These are phyloP conservation scores for Mycena chlorophos DNA, from an alignment of 768 basidiomycete genomes.

Conservation along the genomic window DNA sequence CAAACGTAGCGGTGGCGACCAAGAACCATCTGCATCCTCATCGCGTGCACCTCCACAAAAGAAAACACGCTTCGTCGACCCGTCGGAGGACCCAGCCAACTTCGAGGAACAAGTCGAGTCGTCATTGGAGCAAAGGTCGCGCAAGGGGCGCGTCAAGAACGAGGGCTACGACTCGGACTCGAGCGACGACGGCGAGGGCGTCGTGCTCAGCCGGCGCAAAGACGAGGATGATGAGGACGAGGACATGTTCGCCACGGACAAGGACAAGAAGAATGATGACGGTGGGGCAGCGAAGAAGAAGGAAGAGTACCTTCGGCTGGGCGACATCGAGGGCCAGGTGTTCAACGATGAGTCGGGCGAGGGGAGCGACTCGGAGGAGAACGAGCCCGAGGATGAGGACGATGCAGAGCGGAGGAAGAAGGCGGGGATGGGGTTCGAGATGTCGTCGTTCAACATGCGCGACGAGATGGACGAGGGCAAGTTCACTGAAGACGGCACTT, in stretches of 20 bases:
- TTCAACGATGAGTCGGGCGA: slow-evolving; percentile 58
- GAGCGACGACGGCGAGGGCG: slow-evolving; percentile 92
- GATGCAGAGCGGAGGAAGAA: slow-evolving; percentile 74
- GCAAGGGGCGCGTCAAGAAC: slow-evolving; percentile 75
- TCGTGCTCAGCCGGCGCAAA: slow-evolving; percentile 78
- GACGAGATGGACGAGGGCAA: slow-evolving; percentile 98
- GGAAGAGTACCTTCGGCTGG: slow-evolving; percentile 77
- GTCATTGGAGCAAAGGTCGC: slow-evolving; percentile 66
- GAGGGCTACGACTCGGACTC: slow-evolving; percentile 94
- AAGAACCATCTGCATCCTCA: slow-evolving; percentile 28
- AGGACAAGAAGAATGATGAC: slow-evolving; percentile 50
- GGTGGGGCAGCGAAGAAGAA: slow-evolving; percentile 46
- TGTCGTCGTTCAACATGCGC: slow-evolving; percentile 98
- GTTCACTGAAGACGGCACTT: slow-evolving; percentile 91
- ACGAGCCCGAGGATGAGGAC: slow-evolving; percentile 72
- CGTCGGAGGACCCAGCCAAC: slow-evolving; percentile 68
- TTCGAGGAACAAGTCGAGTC: slow-evolving; percentile 81
- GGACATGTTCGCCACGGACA: slow-evolving; percentile 79
- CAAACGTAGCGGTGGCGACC: slow-evolving; percentile 27
- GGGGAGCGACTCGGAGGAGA: slow-evolving; percentile 39
- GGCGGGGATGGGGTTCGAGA: slow-evolving; percentile 88
- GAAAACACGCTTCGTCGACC: slow-evolving; percentile 79
- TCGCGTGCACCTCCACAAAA: slow-evolving; percentile 41
- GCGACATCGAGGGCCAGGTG: slow-evolving; percentile 97
- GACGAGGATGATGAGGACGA: slow-evolving; percentile 58